Base-by-base conservation (phyloP, 768 basidiomycete species). In the Pulveroboletus sp. region DNA sequence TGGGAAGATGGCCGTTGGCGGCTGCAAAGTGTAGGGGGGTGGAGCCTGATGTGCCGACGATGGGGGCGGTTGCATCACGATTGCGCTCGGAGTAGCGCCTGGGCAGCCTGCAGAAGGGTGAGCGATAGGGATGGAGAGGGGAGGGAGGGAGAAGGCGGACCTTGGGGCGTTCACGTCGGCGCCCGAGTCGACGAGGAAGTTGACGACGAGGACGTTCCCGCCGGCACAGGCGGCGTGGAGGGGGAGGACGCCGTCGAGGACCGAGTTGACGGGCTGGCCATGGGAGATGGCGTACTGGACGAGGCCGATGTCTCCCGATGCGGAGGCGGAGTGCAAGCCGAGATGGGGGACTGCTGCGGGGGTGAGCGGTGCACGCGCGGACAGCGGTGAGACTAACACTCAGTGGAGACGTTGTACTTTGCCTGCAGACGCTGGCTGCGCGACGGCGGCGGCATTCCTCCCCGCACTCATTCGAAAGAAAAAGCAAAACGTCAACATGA, bases 81-180 rank as follows among this genome's bases (percentile, higher is more conserved):
- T 74, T 80, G 62, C 76, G 79, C 64, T 86, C 85, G 32, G 85
- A 85, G 63, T 87, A 89, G 50, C 85, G 82, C 50, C 85, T 78
- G 32, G 85, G 84, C 29, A 88, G 74, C 61, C 89, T 89, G 51
- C 45, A 31, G 47, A 6, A 3, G 46, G 19, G 51, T 56, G 51
- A 52, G 57, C 45, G 56, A 51, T 35, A 30, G 45, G 47, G 3
- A 1, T 35, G 47, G 17, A 42, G 2, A 27, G 32, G 43, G 39
- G 49, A 36, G 53, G 47, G 39, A 14, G 63, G 26, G 42, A 51
- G 17, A 48, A 12, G 27, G 66, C 79, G 52, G 45, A 89, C 89
- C 94, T 83, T 45, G 92, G 86, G 5, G 93, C 93, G 69, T 98
- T 98, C 26, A 97, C 95, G 64, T 99, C 96, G n/a, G 96, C 96